Conservation (phyloP, 2,329 filamentous ascomycete genomes). For the Biscogniauxia marginata region DNA sequence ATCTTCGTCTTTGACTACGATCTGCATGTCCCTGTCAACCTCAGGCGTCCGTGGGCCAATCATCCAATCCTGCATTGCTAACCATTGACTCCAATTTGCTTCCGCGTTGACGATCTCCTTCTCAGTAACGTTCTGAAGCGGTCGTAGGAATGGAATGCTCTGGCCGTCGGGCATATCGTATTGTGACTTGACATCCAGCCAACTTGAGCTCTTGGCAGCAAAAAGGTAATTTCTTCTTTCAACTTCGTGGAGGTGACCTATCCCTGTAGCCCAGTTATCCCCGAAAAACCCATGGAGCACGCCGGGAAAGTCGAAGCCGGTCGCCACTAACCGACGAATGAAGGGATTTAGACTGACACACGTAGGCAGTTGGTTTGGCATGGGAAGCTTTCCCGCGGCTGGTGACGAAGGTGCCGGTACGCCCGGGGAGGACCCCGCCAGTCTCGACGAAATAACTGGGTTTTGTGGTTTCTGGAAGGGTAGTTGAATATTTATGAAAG, state of each 20-base stretch:
- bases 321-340: constrained; percentile 84
- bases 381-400: constrained; percentile 28
- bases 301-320: constrained; percentile 81
- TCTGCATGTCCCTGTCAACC: constrained; percentile 25
- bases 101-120: constrained; percentile 82
- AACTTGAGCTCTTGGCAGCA: constrained; percentile 87
- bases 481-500: constrained; percentile 87
- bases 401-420: constrained; percentile 30
- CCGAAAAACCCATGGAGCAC: constrained; percentile 97
- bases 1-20: constrained; percentile 34
- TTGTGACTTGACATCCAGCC: constrained; percentile 83
- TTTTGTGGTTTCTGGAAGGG: constrained; percentile 70
- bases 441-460: constrained; percentile 43
- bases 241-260: constrained; percentile 80
- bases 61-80: constrained; percentile 99
- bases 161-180: constrained; percentile 88
- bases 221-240: constrained; percentile 95
- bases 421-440: constrained; percentile 35
- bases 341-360: constrained; percentile 78
- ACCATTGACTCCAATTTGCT: constrained; percentile 87
- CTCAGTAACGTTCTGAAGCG: constrained; percentile 73
- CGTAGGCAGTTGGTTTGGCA: constrained; percentile 31
- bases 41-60: constrained; percentile 75
- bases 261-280: constrained; percentile 81
- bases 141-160: constrained; percentile 81